A percentile compares a stretch with the other conserved stretches of the same genome.
These are phyloP conservation scores for Cladorrhinum sp. DNA, from an alignment of 2,329 filamentous ascomycete species.

Conservation along the genomic window DNA sequence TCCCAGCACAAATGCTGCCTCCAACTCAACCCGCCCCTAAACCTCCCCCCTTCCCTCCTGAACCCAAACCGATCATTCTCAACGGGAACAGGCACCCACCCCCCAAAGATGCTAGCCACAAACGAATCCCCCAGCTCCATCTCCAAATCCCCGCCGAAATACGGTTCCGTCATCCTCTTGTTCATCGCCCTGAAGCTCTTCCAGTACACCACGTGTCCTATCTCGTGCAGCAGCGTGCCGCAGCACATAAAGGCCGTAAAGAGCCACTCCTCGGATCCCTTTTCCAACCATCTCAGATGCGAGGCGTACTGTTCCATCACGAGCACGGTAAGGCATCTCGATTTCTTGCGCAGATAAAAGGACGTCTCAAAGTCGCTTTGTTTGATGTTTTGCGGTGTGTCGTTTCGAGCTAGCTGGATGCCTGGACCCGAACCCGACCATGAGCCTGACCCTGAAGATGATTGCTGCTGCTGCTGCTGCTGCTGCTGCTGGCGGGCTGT, in stretches of 20 bases:
- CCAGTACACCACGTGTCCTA: conserved; percentile 36
- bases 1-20: conserved; percentile 34
- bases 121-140: conserved; percentile 38
- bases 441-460: too few species aligned
- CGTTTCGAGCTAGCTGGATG: not conserved
- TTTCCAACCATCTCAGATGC: conserved; percentile 26
- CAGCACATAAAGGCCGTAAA: conserved; percentile 35
- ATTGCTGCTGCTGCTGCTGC: conserved; percentile 18
- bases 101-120: conserved; percentile 34
- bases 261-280: conserved; percentile 33
- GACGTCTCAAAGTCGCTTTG: too few species aligned
- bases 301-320: conserved; percentile 32
- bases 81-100: conserved; percentile 33
- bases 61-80: conserved; percentile 2
- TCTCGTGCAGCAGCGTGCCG: conserved; percentile 35
- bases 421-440: not conserved
- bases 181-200: conserved; percentile 30
- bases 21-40: conserved; percentile 34
- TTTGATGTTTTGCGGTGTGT: too few species aligned
- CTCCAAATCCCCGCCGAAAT: conserved; percentile 35
- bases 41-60: conserved; percentile 20
- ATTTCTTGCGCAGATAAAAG: not conserved
- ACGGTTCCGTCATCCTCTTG: conserved; percentile 31
- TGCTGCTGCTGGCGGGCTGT: conserved; percentile 33
- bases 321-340: conserved; percentile 29